A percentile compares a stretch with the other conserved stretches of the same genome.
Evolutionary conservation across 2,329 filamentous ascomycete species (phyloP).

Genomic region (Aspergillus terreus): DNA sequence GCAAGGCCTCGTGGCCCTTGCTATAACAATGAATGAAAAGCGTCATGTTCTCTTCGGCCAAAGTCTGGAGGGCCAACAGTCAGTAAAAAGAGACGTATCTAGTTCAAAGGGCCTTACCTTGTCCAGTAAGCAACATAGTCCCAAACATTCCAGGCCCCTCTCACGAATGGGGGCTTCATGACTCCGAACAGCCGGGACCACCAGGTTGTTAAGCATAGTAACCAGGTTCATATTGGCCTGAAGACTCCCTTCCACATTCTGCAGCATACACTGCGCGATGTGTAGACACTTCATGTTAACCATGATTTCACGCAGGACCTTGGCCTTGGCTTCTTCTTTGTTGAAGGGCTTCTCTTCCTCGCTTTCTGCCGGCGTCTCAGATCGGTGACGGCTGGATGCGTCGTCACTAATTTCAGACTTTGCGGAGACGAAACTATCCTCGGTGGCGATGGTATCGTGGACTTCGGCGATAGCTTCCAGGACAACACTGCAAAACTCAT

Average conservation of each 20-base stretch:
- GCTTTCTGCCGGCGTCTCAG: slow-evolving; percentile 40
- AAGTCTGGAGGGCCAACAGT: slow-evolving; percentile 47
- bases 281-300: slow-evolving; percentile 98
- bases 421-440: slow-evolving; percentile 92
- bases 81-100: background rate
- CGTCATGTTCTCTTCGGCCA: slow-evolving; percentile 86
- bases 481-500: slow-evolving; percentile 53
- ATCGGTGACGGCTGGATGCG: slow-evolving; percentile 47
- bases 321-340: slow-evolving; percentile 65
- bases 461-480: slow-evolving; percentile 95
- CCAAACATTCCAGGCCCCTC: slow-evolving; percentile 81
- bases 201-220: slow-evolving; percentile 95
- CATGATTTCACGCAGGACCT: slow-evolving; percentile 73
- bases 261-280: slow-evolving; percentile 95
- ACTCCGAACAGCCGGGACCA: slow-evolving; percentile 89
- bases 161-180: slow-evolving; percentile 92
- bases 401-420: slow-evolving; percentile 75
- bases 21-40: slow-evolving; percentile 95
- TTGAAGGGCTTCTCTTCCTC: slow-evolving; percentile 57
- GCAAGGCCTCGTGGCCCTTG: slow-evolving; percentile 85
- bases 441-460: slow-evolving; percentile 78
- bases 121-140: slow-evolving; percentile 86
- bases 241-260: slow-evolving; percentile 83
- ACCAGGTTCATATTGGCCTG: slow-evolving; percentile 90
- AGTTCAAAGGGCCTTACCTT: slow-evolving; percentile 48